Conservation (phyloP, 208 protist species). For the Acanthamoeba polyphaga region DNA sequence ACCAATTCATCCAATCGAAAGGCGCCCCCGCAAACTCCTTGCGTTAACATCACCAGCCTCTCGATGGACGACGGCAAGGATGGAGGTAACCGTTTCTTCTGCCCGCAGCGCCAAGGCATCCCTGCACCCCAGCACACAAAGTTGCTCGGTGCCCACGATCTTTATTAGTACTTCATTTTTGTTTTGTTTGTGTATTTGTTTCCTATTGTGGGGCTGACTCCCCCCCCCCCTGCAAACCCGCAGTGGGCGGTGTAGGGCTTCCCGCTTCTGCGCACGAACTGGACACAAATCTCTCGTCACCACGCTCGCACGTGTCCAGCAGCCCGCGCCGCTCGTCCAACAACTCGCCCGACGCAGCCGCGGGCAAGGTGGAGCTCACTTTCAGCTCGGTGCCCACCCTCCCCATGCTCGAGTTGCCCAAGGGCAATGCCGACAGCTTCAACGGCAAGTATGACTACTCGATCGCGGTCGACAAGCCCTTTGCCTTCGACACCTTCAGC, state of each 20-base stretch:
- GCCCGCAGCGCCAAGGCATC: no score
- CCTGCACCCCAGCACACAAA: no score
- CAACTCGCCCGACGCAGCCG: background rate
- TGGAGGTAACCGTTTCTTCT: no score
- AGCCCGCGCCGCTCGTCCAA: background rate
- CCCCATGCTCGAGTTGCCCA: constrained; percentile 46
- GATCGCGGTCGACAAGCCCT: constrained; percentile 25
- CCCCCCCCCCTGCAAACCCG: no score
- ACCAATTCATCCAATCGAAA: no score
- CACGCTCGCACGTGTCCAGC: background rate
- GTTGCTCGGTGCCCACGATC: background rate
- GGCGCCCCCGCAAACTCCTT: no score
- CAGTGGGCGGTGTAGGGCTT: background rate
- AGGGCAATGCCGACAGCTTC: background rate
- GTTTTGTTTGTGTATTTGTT: background rate
- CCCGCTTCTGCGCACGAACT: background rate
- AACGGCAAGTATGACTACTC: constrained; percentile 63
- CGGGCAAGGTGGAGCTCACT: constrained; percentile 10
- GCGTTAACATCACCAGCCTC: no score
- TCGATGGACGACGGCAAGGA: no score
- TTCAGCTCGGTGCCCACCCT: constrained; percentile 58
- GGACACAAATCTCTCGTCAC: background rate
- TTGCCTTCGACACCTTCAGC: background rate
- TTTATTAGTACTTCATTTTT: background rate
- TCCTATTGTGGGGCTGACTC: background rate